Conservation (phyloP, 768 basidiomycete species). For the Pisolithus marmoratus region DNA sequence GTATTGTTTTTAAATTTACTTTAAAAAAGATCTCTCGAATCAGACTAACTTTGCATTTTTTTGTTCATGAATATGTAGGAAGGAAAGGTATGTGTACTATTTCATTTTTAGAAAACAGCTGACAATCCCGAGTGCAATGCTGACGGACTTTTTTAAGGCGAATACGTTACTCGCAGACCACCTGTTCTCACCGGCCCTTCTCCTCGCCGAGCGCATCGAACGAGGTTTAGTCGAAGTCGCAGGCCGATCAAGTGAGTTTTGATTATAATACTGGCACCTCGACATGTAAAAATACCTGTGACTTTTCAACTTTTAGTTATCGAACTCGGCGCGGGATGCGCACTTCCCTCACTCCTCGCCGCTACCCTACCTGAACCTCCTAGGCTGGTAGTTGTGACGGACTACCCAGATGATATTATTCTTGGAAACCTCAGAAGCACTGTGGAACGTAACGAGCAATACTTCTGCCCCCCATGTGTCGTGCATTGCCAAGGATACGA, state of each 20-base stretch:
- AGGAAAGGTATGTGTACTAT: conserved; percentile 44
- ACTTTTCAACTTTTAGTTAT: conserved; percentile 38
- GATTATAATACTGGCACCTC: neutral
- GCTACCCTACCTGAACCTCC: conserved; percentile 42
- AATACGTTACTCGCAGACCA: conserved; percentile 70
- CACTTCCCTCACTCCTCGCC: conserved; percentile 58
- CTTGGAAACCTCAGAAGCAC: conserved; percentile 52
- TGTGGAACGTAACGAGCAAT: conserved; percentile 41
- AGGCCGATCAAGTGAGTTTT: conserved; percentile 36
- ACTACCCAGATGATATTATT: conserved; percentile 63
- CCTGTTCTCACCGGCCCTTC: conserved; percentile 63
- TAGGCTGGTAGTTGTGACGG: conserved; percentile 53
- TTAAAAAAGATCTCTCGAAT: too few relatives aligned
- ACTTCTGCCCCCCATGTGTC: conserved; percentile 33
- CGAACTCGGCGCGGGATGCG: conserved; percentile 69
- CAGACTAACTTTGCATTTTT: too few relatives aligned
- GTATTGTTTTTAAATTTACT: too few relatives aligned
- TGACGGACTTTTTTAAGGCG: conserved; percentile 38
- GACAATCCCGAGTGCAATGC: neutral
- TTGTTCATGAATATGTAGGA: conserved; percentile 31
- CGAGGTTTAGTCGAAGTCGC: conserved; percentile 40
- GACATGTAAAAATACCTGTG: neutral
- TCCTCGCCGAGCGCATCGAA: conserved; percentile 64
- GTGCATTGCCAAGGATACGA: conserved; percentile 50
- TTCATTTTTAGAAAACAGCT: too few relatives aligned